Evolutionary conservation across 805 yeast species (phyloP).

Genomic region (Wickerhamiella sergipiensis): DNA sequence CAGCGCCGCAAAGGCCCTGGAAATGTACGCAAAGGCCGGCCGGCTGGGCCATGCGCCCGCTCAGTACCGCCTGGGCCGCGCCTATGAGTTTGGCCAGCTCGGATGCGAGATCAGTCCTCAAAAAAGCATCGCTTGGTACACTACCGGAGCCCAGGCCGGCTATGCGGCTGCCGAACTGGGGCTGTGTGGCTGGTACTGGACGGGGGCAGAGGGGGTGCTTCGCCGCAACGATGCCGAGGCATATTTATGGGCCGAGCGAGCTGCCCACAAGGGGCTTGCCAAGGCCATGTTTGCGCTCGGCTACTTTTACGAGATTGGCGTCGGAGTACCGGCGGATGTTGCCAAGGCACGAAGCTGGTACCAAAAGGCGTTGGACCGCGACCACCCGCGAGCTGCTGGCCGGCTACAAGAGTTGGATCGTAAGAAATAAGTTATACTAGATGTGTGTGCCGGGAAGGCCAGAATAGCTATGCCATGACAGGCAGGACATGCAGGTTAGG

Average conservation of each 20-base stretch:
- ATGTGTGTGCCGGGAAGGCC: no score
- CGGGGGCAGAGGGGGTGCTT: conserved; percentile 51
- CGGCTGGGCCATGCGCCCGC: conserved; percentile 48
- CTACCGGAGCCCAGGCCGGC: conserved; percentile 49
- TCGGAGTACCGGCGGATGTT: conserved; percentile 42
- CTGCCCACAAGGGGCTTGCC: conserved; percentile 50
- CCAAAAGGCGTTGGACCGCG: conserved; percentile 46
- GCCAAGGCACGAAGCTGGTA: conserved; percentile 43
- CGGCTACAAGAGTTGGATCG: background rate
- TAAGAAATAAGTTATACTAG: background rate
- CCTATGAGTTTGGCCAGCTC: conserved; percentile 56
- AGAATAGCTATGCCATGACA: no score
- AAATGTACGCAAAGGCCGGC: conserved; percentile 38
- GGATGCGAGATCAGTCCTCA: conserved; percentile 39
- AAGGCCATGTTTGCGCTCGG: conserved; percentile 67
- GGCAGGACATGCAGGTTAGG: no score
- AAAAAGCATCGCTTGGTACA: conserved; percentile 60
- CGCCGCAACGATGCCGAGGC: conserved; percentile 54
- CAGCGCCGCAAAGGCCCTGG: conserved; percentile 31
- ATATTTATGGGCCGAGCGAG: conserved; percentile 60
- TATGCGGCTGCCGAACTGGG: conserved; percentile 60
- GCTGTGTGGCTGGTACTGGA: conserved; percentile 66
- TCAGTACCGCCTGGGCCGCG: conserved; percentile 56
- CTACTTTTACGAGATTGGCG: conserved; percentile 52
- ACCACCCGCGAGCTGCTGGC: conserved; percentile 40